phyloP scores from a whole-genome alignment of 208 protist genomes.

The Angomonas ambiguus region DNA sequence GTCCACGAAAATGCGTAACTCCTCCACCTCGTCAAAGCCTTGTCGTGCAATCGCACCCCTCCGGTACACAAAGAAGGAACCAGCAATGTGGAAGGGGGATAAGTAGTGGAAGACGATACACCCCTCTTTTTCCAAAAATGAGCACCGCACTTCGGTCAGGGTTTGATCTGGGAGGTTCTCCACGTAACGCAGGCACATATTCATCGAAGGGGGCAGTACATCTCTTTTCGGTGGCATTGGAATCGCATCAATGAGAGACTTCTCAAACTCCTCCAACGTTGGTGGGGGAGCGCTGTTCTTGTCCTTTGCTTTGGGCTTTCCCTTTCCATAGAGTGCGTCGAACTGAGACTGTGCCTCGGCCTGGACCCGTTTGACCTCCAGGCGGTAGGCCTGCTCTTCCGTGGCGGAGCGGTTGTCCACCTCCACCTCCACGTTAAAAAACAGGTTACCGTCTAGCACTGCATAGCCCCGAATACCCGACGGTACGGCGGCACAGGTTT shows the following conservation, averaged over 20 bases:
- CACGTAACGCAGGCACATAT: background rate
- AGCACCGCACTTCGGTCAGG: constrained; percentile 10
- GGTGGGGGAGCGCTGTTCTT: constrained; percentile 25
- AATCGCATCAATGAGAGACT: constrained; percentile 35
- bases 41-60: constrained; percentile 17
- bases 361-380: constrained; percentile 42
- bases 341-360: constrained; percentile 48
- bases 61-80: constrained; percentile 38
- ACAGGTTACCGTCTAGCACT: constrained; percentile 21
- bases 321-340: constrained; percentile 32
- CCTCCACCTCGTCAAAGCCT: constrained; percentile 18
- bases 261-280: constrained; percentile 54
- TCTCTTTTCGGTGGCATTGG: constrained; percentile 18
- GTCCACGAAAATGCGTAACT: constrained; percentile 31
- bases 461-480: constrained; percentile 43
- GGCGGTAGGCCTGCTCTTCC: constrained; percentile 28
- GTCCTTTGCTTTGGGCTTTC: constrained; percentile 22
- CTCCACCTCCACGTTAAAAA: constrained; percentile 50
- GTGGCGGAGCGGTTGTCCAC: constrained; percentile 61
- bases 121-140: background rate
- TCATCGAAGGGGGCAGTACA: background rate
- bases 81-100: constrained; percentile 3
- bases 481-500: constrained; percentile 16
- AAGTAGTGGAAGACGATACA: background rate
- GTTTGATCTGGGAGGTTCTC: constrained; percentile 9